phyloP scores from a whole-genome alignment of 2,329 filamentous ascomycete species.

The Stagonosporopsis chrysanthemi region DNA sequence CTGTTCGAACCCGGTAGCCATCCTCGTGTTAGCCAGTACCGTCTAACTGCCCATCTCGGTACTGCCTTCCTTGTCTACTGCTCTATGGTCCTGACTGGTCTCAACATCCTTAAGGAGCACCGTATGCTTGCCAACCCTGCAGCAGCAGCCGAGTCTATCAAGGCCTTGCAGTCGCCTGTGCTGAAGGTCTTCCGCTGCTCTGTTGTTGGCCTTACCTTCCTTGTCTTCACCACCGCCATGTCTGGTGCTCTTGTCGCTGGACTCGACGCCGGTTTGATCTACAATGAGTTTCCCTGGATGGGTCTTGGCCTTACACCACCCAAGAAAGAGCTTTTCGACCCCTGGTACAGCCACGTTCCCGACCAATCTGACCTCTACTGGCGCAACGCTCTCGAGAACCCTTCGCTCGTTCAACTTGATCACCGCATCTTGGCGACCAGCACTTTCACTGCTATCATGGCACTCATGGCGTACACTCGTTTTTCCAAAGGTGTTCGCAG shows the following conservation, averaged over 20 bases:
- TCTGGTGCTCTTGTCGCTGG: conserved; percentile 94
- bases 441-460: conserved; percentile 82
- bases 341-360: conserved; percentile 80
- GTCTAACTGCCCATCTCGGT: conserved; percentile 85
- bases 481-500: conserved; percentile 69
- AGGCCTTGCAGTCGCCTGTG: conserved; percentile 68
- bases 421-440: conserved; percentile 91
- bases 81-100: conserved; percentile 90
- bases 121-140: conserved; percentile 73
- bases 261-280: conserved; percentile 94
- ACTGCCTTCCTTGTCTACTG: conserved; percentile 93
- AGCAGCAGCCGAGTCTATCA: conserved; percentile 66
- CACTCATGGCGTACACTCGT: conserved; percentile 81
- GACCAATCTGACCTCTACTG: conserved; percentile 89
- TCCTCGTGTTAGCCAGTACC: conserved; percentile 93
- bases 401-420: conserved; percentile 91
- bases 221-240: conserved; percentile 90
- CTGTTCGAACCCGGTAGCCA: conserved; percentile 90
- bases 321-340: conserved; percentile 80
- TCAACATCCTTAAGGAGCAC: conserved; percentile 81
- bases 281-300: conserved; percentile 99
- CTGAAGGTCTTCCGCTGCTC: conserved; percentile 76
- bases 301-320: conserved; percentile 83
- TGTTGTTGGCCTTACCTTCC: conserved; percentile 71
- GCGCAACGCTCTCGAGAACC: conserved; percentile 98